These are phyloP conservation scores for Aspergillus flavus DNA, from an alignment of 2,329 filamentous ascomycete species.

Conservation along the genomic window DNA sequence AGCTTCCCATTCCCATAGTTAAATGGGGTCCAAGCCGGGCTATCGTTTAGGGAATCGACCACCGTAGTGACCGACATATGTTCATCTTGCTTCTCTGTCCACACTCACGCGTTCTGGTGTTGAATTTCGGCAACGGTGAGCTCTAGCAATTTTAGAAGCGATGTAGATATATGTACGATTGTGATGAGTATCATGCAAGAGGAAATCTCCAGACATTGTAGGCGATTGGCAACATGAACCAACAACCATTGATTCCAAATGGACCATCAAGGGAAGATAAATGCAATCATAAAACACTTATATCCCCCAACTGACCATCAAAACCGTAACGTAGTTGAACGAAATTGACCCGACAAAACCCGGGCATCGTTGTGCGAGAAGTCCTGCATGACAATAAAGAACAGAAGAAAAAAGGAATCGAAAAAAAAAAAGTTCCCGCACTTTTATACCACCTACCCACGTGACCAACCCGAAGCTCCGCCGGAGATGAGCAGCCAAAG, in stretches of 20 bases:
- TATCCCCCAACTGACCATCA: background rate
- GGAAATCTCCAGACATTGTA: background rate
- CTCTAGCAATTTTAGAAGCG: constrained; percentile 59
- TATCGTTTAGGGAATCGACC: constrained; percentile 40
- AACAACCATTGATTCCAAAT: background rate
- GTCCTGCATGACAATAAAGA: background rate
- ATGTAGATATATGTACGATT: background rate
- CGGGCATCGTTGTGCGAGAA: background rate
- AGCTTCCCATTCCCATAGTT: constrained; percentile 48
- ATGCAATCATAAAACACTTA: background rate
- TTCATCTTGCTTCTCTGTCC: constrained; percentile 61
- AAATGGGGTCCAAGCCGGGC: constrained; percentile 48
- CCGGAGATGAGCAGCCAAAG: constrained; percentile 6
- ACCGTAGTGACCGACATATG: constrained; percentile 27
- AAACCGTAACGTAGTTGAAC: background rate
- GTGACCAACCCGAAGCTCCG: constrained; percentile 19
- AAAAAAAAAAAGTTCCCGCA: constrained; percentile 8
- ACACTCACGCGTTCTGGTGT: constrained; percentile 57
- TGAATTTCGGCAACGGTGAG: constrained; percentile 53
- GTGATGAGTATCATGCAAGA: background rate
- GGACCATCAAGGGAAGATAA: no score
- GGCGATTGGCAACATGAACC: background rate
- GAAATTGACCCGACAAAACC: background rate
- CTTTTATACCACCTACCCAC: constrained; percentile 21
- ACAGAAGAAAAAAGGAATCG: background rate